Conservation (phyloP, 192 early-diverging fungal genomes). For the Mortierella antarctica region DNA sequence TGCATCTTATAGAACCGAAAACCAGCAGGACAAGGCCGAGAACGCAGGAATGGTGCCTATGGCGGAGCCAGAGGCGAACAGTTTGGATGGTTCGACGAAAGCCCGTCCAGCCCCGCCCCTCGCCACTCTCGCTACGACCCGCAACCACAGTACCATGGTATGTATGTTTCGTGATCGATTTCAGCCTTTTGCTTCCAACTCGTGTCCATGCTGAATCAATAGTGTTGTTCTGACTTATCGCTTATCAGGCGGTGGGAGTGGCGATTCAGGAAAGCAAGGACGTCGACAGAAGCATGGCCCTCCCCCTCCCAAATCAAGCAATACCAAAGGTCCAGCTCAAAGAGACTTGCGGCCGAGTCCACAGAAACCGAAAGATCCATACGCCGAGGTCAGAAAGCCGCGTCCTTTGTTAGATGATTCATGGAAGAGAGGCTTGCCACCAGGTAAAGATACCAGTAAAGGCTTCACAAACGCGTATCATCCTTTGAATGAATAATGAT, state of each 20-base stretch:
- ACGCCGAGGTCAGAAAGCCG: slow-evolving; percentile 9
- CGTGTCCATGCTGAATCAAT: too few species aligned
- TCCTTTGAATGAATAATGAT: not conserved
- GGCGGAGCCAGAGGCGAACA: not conserved
- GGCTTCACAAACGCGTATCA: not conserved
- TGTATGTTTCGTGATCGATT: too few species aligned
- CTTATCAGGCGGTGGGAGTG: too few species aligned
- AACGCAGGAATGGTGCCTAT: not conserved
- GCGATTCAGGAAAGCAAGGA: too few species aligned
- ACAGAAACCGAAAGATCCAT: slow-evolving; percentile 9
- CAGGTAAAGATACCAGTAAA: slow-evolving; percentile 10
- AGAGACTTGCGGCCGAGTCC: not conserved
- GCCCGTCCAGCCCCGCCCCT: not conserved
- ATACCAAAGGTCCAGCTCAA: not conserved
- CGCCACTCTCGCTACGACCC: not conserved
- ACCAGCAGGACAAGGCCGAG: not conserved
- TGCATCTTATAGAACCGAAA: not conserved
- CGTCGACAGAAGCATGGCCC: not conserved
- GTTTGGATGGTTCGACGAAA: slow-evolving; percentile 31
- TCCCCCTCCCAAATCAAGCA: too few species aligned
- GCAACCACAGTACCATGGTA: not conserved
- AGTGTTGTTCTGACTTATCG: too few species aligned
- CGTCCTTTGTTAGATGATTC: slow-evolving; percentile 21
- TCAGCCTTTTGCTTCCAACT: too few species aligned
- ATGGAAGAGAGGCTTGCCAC: slow-evolving; percentile 20